phyloP scores from a whole-genome alignment of 2,329 filamentous ascomycete genomes.

The Ceratocystis smalleyi region DNA sequence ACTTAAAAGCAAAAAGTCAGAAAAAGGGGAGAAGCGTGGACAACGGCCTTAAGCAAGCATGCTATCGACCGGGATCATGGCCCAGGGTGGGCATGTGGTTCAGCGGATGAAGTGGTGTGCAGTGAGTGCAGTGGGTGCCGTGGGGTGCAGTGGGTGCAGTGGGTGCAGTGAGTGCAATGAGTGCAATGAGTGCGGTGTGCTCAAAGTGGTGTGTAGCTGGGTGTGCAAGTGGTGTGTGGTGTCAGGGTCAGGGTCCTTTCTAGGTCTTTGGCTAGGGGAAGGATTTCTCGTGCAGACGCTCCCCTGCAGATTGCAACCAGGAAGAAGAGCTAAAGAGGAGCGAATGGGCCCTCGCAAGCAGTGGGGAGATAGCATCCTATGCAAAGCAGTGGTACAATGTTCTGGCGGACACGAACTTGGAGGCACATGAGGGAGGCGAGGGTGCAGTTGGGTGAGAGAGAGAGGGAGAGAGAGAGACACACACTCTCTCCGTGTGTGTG shows the following conservation, averaged over 20 bases:
- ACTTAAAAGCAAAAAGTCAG: constrained; percentile 13
- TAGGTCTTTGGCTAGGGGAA: not conserved
- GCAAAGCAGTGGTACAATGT: not conserved
- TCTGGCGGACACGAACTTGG: not conserved
- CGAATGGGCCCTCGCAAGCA: not conserved
- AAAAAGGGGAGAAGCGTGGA: not conserved
- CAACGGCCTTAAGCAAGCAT: not conserved
- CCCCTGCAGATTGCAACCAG: not conserved
- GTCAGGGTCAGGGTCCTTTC: not conserved
- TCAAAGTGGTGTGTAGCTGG: too few species aligned
- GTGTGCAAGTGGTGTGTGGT: not conserved
- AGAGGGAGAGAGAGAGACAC: too few species aligned
- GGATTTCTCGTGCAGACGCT: not conserved
- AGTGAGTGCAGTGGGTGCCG: not conserved
- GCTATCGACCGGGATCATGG: not conserved
- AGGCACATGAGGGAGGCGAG: too few species aligned
- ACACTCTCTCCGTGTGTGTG: not conserved
- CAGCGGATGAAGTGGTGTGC: not conserved
- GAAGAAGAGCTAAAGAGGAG: not conserved
- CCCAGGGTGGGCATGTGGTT: not conserved
- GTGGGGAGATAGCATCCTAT: not conserved
- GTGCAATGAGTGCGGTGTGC: too few species aligned
- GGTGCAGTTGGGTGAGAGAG: too few species aligned
- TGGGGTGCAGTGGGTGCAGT: not conserved
- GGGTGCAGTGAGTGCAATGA: too few species aligned